phyloP scores from a whole-genome alignment of 108 stramenopile genomes.

The Pseudonitzschia pungens region DNA sequence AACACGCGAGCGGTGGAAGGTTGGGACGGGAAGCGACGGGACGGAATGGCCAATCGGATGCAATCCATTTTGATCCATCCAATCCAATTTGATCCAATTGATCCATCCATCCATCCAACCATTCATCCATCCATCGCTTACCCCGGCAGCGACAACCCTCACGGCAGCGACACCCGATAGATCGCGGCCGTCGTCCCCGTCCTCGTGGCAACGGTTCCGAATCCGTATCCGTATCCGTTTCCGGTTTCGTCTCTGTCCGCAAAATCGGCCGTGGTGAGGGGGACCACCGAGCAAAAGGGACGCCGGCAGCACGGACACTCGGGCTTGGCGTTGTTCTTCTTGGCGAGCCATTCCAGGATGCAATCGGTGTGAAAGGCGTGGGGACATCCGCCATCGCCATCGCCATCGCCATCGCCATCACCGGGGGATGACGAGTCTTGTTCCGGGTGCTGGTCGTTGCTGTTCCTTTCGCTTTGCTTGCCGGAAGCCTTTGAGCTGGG shows the following conservation, averaged over 20 bases:
- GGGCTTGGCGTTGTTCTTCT: slow-evolving; percentile 34
- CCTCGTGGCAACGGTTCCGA: too few species aligned
- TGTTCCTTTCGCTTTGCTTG: background rate
- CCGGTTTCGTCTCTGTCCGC: too few species aligned
- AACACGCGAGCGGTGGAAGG: too few species aligned
- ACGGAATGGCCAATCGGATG: too few species aligned
- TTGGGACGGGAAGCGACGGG: too few species aligned
- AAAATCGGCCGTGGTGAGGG: slow-evolving; percentile 16
- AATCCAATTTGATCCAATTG: background rate
- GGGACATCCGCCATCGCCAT: too few species aligned
- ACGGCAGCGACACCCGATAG: background rate
- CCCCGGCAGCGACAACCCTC: too few species aligned
- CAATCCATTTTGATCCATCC: too few species aligned
- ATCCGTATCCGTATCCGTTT: too few species aligned
- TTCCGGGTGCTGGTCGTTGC: background rate
- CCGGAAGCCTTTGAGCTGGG: background rate
- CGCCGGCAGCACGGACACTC: slow-evolving; percentile 65
- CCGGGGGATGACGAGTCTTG: too few species aligned
- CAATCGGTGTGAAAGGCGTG: slow-evolving; percentile 90
- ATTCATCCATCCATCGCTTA: too few species aligned
- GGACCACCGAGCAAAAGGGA: slow-evolving; percentile 37
- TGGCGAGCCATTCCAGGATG: slow-evolving; percentile 86
- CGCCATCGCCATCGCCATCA: too few species aligned
- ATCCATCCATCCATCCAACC: background rate
- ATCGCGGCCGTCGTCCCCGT: background rate